A percentile compares a stretch with the other conserved stretches of the same genome.
These are phyloP conservation scores for Thozetella sp. DNA, from an alignment of 495 filamentous ascomycete genomes.

Conservation along the genomic window DNA sequence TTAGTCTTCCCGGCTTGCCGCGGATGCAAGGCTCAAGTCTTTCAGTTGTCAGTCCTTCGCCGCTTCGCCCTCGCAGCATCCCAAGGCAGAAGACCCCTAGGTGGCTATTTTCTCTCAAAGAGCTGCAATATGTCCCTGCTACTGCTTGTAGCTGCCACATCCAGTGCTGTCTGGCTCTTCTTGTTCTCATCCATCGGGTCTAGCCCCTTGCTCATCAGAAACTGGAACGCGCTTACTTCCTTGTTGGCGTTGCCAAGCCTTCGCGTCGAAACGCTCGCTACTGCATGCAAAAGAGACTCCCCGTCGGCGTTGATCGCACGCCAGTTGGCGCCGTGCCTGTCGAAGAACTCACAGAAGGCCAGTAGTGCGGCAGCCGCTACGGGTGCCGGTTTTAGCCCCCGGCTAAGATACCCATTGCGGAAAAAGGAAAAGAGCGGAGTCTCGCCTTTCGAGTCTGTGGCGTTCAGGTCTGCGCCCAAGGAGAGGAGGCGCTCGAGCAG, in stretches of 20 bases:
- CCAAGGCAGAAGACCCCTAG: no score
- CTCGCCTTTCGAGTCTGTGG: slow-evolving; percentile 23
- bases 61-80: no score
- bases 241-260: not conserved
- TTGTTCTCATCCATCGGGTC: slow-evolving; percentile 30
- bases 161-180: slow-evolving; percentile 22
- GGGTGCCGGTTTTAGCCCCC: not conserved
- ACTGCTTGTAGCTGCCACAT: slow-evolving; percentile 12
- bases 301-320: slow-evolving; percentile 6
- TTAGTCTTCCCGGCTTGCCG: no score
- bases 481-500: slow-evolving; percentile 19
- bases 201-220: slow-evolving; percentile 22
- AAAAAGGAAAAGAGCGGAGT: slow-evolving; percentile 30
- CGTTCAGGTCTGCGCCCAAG: slow-evolving; percentile 28
- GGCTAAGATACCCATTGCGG: not conserved
- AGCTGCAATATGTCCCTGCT: not conserved
- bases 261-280: no score
- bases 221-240: slow-evolving; percentile 14
- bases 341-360: slow-evolving; percentile 2
- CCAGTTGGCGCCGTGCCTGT: slow-evolving; percentile 10
- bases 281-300: slow-evolving; percentile 16
- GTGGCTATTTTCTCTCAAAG: no score
- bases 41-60: no score
- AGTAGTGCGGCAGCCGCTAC: no score
- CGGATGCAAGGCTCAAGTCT: no score